Percentiles rank a stretch among this genome's conserved stretches.
Evolutionary conservation across 2,329 filamentous ascomycete genomes (phyloP).

Genomic region (Monilinia polystroma): DNA sequence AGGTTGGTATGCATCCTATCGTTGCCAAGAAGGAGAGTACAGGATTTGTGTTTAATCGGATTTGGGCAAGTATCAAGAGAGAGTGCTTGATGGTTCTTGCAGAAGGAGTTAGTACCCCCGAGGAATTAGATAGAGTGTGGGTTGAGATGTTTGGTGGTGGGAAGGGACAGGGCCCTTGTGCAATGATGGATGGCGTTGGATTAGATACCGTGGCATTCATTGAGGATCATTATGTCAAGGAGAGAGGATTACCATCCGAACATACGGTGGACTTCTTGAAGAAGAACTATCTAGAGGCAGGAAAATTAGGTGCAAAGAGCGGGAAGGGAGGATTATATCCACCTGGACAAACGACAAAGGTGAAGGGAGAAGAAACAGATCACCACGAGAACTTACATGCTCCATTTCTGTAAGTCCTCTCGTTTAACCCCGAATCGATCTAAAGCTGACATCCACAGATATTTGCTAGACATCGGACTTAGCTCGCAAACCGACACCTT

Average conservation of each 20-base stretch:
- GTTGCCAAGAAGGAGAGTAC: constrained; percentile 42
- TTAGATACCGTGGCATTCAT: constrained; percentile 45
- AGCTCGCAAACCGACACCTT: constrained; percentile 22
- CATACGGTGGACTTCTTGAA: constrained; percentile 41
- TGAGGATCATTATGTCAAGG: constrained; percentile 44
- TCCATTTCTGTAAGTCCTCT: constrained; percentile 23
- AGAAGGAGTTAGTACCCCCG: constrained; percentile 42
- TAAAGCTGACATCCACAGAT: constrained; percentile 18
- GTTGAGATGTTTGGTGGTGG: constrained; percentile 42
- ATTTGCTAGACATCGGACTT: constrained; percentile 29
- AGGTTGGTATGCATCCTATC: constrained; percentile 43
- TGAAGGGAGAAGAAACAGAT: constrained; percentile 12
- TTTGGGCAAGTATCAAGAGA: constrained; percentile 47
- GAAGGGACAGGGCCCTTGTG: constrained; percentile 41
- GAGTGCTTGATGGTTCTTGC: constrained; percentile 42
- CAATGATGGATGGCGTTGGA: constrained; percentile 45
- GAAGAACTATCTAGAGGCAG: constrained; percentile 38
- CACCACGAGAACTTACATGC: constrained; percentile 16
- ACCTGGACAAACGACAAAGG: constrained; percentile 20
- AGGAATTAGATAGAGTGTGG: constrained; percentile 44
- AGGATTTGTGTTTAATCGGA: constrained; percentile 45
- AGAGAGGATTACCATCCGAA: constrained; percentile 28
- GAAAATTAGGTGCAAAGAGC: constrained; percentile 38
- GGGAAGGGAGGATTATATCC: constrained; percentile 34
- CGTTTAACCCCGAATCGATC: not conserved